These are phyloP conservation scores for Lactarius quietus DNA, from an alignment of 768 basidiomycete genomes.

Conservation along the genomic window DNA sequence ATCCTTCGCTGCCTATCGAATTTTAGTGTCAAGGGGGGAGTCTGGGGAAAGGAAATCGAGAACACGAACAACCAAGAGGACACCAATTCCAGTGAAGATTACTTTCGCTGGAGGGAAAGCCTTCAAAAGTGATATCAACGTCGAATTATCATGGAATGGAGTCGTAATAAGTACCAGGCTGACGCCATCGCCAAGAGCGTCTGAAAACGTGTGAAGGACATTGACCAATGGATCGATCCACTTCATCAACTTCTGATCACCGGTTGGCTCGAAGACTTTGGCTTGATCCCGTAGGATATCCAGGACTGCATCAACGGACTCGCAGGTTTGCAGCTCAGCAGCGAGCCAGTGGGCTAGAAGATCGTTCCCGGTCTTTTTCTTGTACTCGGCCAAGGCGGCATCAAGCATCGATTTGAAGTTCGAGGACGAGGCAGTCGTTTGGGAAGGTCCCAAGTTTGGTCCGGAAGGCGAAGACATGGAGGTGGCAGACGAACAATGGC, in stretches of 20 bases:
- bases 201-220: not conserved
- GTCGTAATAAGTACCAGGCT: not conserved
- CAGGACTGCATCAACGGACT: not conserved
- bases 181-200: not conserved
- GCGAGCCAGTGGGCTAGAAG: not conserved
- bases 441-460: too few species aligned
- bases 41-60: not conserved
- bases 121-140: not conserved
- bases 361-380: not conserved
- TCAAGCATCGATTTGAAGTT: not conserved
- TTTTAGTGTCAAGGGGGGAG: not conserved
- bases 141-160: not conserved
- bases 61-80: not conserved
- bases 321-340: not conserved
- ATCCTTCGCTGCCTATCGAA: not conserved
- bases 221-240: not conserved
- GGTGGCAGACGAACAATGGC: not conserved
- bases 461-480: not conserved
- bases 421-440: not conserved
- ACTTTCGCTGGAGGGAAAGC: not conserved
- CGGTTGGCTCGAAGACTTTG: not conserved
- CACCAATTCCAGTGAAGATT: not conserved
- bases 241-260: not conserved
- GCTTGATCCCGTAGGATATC: not conserved
- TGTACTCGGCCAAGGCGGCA: not conserved